Percentiles rank a stretch among this genome's conserved stretches.
Conservation (phyloP, 2,329 filamentous ascomycete species). For the Neospermospora avenae region DNA sequence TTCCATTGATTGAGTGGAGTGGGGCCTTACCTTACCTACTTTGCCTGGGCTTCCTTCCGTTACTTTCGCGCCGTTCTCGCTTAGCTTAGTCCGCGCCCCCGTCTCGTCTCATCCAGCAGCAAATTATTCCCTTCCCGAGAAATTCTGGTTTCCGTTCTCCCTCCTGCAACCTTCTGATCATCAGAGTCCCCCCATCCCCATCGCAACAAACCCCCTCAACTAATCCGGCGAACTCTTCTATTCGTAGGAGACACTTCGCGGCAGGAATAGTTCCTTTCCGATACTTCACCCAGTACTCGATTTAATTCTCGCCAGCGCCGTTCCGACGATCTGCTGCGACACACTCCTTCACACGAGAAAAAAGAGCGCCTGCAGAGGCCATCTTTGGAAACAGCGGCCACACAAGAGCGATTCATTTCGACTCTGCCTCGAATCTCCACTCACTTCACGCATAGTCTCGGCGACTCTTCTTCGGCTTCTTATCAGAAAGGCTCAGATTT, state of each 20-base stretch:
- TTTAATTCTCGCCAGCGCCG: slow-evolving; percentile 16
- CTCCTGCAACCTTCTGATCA: slow-evolving; percentile 14
- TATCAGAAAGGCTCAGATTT: slow-evolving; percentile 25
- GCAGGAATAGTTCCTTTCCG: slow-evolving; percentile 26
- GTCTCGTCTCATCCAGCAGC: slow-evolving; percentile 2
- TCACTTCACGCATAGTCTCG: slow-evolving; percentile 18
- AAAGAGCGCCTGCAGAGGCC: slow-evolving; percentile 24
- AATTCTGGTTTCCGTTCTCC: slow-evolving; percentile 7
- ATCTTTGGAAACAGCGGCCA: slow-evolving; percentile 17
- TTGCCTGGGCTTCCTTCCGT: not conserved
- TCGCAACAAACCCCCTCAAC: slow-evolving; percentile 8
- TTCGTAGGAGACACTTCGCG: slow-evolving; percentile 32
- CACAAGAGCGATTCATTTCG: slow-evolving; percentile 36
- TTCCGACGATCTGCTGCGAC: slow-evolving; percentile 23
- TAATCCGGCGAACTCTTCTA: slow-evolving; percentile 31
- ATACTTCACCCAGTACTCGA: slow-evolving; percentile 22
- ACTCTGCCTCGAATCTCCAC: slow-evolving; percentile 23
- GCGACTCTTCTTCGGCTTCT: slow-evolving; percentile 13
- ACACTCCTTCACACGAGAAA: slow-evolving; percentile 24
- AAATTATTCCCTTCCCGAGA: not conserved
- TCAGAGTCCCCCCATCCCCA: slow-evolving; percentile 16
- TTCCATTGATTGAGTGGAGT: too few relatives aligned
- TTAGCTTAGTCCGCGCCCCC: slow-evolving; percentile 6
- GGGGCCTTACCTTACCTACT: too few relatives aligned
- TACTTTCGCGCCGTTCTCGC: not conserved